phyloP scores from a whole-genome alignment of 352 stramenopile species.

The Globisporangium acanthophoron region DNA sequence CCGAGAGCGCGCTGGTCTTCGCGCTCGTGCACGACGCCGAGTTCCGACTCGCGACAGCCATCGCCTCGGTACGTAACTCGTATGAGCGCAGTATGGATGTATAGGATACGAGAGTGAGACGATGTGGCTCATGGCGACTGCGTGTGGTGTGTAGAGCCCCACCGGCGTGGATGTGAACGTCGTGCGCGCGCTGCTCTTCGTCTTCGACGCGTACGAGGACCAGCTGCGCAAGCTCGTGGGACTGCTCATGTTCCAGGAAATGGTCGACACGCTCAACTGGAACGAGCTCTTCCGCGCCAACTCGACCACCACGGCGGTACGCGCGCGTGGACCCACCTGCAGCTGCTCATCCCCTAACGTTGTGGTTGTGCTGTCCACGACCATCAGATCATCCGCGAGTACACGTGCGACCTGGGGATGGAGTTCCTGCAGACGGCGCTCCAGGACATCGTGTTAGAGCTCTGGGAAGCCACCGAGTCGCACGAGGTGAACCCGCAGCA shows the following conservation, averaged over 20 bases:
- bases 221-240: conserved; percentile 61
- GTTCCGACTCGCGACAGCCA: conserved; percentile 61
- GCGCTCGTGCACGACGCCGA: conserved; percentile 74
- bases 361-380: not conserved
- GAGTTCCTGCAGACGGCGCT: conserved; percentile 64
- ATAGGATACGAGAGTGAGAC: not conserved
- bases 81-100: not conserved
- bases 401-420: conserved; percentile 62
- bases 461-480: conserved; percentile 38
- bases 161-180: conserved; percentile 43
- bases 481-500: conserved; percentile 67
- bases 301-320: conserved; percentile 58
- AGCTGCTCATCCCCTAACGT: not conserved
- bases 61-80: conserved; percentile 30
- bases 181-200: conserved; percentile 59
- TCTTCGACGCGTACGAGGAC: conserved; percentile 72
- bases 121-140: too few species aligned
- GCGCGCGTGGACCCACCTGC: not conserved
- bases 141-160: conserved; percentile 9
- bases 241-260: conserved; percentile 71
- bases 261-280: conserved; percentile 76
- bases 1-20: conserved; percentile 62
- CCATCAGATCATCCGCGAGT: conserved; percentile 58
- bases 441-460: conserved; percentile 38
- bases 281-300: conserved; percentile 82